Base-by-base conservation (phyloP, 225 moss, liverwort and hornwort genomes). In the Pseudoscleropodium purum region DNA sequence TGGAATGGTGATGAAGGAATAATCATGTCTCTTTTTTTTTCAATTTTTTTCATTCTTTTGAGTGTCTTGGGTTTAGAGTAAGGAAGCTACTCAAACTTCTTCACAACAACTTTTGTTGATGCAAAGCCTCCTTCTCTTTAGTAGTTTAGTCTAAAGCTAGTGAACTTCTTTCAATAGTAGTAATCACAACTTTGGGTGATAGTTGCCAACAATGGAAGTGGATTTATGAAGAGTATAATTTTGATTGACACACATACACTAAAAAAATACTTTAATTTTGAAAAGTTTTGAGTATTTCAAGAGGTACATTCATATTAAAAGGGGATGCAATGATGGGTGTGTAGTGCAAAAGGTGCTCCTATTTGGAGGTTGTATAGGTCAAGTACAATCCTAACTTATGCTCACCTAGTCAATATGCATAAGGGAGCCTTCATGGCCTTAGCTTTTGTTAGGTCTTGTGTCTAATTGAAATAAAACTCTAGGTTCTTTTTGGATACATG, bases 161-260 rank as follows among this genome's bases (percentile, higher is more conserved):
- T 5, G 26, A 45, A 45, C 8, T 45, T 45, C 45, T 45, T 45
- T 45, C 45, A 45, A 17, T 43, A 17, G 15, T 39, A 70, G 24
- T 70, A 7, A 39, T 39, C 5, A 10, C 70, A 14, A 72, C 6
- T 29, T 17, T 6, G 10, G 29, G 3, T 29, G 73, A 73, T 27
- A 43, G 16, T 43, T 3, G 10, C 10, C 17, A 29, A 10, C 13
- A 43, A 74, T 13, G 15, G 18, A 47, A 74, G 6, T 74, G 45
- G 6, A 47, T 74, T 17, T 30, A 74, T 29, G 29, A 30, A 74
- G 5, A 29, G 18, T 45, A 10, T 0, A 0, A 27, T 9, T 73
- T 4, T 73, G 6, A 74, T 18, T 8, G 3, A 11, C 0, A 3
- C 1, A 45, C 27, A 29, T 18, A 1, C 0, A 74, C 1, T 43